Evolutionary conservation across 2,329 filamentous ascomycete genomes (phyloP).

Genomic region (Neobulgaria alba): DNA sequence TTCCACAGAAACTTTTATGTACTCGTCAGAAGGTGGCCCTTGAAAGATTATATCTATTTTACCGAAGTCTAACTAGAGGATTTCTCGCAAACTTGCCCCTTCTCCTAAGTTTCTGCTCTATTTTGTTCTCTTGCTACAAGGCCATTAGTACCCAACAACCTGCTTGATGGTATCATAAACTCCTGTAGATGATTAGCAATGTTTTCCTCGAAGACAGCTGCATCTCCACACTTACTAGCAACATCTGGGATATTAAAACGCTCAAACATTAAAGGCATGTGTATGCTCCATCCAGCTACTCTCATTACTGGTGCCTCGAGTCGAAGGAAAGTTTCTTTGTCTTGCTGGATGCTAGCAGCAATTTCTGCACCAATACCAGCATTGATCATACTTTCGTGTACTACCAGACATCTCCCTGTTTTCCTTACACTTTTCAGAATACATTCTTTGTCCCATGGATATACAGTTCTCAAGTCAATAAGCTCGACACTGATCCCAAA

Average conservation of each 20-base stretch:
- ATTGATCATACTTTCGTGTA: slow-evolving; percentile 70
- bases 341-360: slow-evolving; percentile 61
- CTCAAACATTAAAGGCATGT: slow-evolving; percentile 59
- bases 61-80: too few species aligned
- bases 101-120: neutral
- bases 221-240: slow-evolving; percentile 49
- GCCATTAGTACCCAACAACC: slow-evolving; percentile 23
- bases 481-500: slow-evolving; percentile 59
- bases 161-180: slow-evolving; percentile 30
- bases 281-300: slow-evolving; percentile 61
- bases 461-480: slow-evolving; percentile 63
- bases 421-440: slow-evolving; percentile 59
- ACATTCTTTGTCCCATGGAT: slow-evolving; percentile 63
- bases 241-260: slow-evolving; percentile 61
- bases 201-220: neutral
- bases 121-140: neutral
- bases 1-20: too few species aligned
- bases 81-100: neutral
- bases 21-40: too few species aligned
- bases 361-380: slow-evolving; percentile 66
- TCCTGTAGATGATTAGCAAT: slow-evolving; percentile 20
- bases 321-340: slow-evolving; percentile 50
- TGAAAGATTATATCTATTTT: too few species aligned
- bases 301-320: slow-evolving; percentile 63
- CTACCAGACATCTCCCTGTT: slow-evolving; percentile 60